Percentiles rank a stretch among this genome's conserved stretches.
phyloP scores from a whole-genome alignment of 306 rosid species.

The Mimosa pudica region DNA sequence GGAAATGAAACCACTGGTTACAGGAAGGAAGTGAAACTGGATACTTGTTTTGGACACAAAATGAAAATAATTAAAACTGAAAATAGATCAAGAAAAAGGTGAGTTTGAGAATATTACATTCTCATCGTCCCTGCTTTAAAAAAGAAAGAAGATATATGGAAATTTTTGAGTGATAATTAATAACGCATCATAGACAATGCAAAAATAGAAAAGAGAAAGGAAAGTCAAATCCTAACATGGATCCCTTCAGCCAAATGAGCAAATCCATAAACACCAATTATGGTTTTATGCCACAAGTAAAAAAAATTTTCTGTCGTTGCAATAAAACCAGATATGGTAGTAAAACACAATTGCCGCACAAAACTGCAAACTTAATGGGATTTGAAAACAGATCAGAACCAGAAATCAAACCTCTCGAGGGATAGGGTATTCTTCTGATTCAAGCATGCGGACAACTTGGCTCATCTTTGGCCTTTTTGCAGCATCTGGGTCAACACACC shows the following conservation, averaged over 20 bases:
- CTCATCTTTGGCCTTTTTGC: slow-evolving; percentile 90
- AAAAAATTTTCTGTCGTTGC: not conserved
- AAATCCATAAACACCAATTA: not conserved
- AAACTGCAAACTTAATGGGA: slow-evolving; percentile 8
- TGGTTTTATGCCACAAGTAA: not conserved
- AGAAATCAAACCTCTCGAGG: slow-evolving; percentile 75
- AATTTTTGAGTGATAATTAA: not conserved
- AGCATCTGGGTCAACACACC: slow-evolving; percentile 91
- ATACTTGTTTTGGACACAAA: not conserved
- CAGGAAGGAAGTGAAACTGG: not conserved
- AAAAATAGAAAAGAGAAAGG: not conserved
- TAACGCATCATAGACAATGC: not conserved
- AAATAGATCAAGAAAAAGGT: not conserved
- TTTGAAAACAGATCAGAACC: slow-evolving; percentile 26
- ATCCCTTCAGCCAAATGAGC: not conserved
- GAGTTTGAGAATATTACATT: not conserved
- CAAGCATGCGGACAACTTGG: slow-evolving; percentile 96
- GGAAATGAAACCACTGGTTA: not conserved
- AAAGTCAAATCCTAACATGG: not conserved
- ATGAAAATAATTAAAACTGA: not conserved
- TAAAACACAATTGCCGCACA: not conserved
- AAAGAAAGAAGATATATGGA: not conserved
- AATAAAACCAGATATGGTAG: slow-evolving; percentile 22
- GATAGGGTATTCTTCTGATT: slow-evolving; percentile 88
- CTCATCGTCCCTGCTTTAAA: not conserved